Evolutionary conservation across 176 grass and related monocot genomes (phyloP).

Genomic region (Paspalum vaginatum): DNA sequence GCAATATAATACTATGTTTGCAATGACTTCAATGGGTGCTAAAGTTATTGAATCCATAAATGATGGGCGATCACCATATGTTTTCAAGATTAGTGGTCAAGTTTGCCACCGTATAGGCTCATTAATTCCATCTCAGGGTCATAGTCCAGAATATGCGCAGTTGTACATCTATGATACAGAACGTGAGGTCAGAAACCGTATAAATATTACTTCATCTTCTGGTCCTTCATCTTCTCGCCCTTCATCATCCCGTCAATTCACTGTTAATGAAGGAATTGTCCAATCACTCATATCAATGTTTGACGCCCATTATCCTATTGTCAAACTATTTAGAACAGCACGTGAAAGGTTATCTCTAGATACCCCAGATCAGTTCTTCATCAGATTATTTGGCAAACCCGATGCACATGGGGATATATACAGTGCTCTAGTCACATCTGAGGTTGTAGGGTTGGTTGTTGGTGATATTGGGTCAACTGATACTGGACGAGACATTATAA

Average conservation of each 20-base stretch:
- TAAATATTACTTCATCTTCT: neutral
- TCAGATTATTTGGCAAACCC: no score
- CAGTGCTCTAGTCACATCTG: neutral
- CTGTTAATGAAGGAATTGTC: neutral
- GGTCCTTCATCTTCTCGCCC: no score
- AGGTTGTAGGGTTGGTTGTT: neutral
- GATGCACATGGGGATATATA: neutral
- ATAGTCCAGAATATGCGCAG: neutral
- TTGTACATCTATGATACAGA: neutral
- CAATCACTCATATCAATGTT: neutral
- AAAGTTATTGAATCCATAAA: neutral
- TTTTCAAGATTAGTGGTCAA: conserved; percentile 9
- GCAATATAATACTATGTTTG: neutral
- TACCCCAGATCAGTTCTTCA: no score
- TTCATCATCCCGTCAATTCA: neutral
- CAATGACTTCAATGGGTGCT: neutral
- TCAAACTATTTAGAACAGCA: neutral
- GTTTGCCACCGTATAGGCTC: neutral
- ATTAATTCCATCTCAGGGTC: neutral
- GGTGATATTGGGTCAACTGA: neutral
- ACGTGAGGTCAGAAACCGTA: neutral
- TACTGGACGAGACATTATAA: neutral
- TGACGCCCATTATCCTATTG: neutral
- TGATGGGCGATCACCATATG: neutral
- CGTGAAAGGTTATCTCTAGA: no score